These are phyloP conservation scores for Colletotrichum karsti DNA, from an alignment of 2,329 filamentous ascomycete species.

Conservation along the genomic window DNA sequence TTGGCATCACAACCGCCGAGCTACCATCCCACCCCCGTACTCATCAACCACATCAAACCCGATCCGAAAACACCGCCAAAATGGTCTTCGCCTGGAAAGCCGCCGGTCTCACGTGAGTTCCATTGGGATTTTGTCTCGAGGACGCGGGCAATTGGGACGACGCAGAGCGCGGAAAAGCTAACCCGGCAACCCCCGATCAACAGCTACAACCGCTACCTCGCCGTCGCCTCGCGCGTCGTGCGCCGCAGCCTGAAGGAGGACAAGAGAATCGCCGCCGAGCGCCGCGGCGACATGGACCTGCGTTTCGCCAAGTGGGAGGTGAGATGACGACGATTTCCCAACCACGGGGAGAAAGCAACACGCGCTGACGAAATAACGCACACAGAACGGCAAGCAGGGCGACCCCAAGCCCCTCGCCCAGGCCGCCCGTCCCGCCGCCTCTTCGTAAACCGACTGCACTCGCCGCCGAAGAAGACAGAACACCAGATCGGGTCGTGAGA, in stretches of 20 bases:
- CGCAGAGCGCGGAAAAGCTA: conserved; percentile 44
- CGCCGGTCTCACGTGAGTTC: conserved; percentile 90
- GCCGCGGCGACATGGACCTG: conserved; percentile 88
- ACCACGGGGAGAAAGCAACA: neutral
- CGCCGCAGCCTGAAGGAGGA: conserved; percentile 98
- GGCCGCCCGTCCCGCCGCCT: conserved; percentile 56
- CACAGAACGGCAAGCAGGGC: conserved; percentile 94
- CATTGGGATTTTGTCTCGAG: too few species aligned
- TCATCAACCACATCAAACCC: conserved; percentile 39
- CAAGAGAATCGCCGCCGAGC: conserved; percentile 86
- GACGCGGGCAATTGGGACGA: too few species aligned
- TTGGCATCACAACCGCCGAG: conserved; percentile 43
- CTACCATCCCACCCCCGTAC: conserved; percentile 33
- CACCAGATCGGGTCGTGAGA: neutral
- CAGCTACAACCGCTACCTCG: conserved; percentile 99
- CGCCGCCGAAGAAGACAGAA: neutral
- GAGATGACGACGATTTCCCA: conserved; percentile 49
- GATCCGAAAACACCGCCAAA: conserved; percentile 56
- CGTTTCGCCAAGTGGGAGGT: conserved; percentile 97
- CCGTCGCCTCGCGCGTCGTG: conserved; percentile 92
- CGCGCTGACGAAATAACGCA: conserved; percentile 38
- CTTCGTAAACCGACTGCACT: conserved; percentile 37
- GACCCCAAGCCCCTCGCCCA: conserved; percentile 77
- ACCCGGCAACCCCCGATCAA: conserved; percentile 35
- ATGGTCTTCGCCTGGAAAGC: conserved; percentile 99